Conservation (phyloP, 2,329 filamentous ascomycete species). For the Phyllosticta citrichinensis region DNA sequence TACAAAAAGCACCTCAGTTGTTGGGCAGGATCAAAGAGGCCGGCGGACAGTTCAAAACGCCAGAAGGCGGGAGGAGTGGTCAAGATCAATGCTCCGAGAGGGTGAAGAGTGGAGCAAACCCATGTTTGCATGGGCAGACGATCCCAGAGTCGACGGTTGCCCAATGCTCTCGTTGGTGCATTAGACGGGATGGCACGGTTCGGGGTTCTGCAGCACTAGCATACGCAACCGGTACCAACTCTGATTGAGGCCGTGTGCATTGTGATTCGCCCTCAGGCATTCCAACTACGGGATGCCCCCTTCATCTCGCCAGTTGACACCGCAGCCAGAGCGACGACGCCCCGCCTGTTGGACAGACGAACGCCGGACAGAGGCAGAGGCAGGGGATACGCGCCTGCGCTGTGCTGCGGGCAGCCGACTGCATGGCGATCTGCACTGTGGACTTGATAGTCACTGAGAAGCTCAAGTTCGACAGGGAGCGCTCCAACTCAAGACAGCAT, state of each 20-base stretch:
- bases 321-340: not conserved
- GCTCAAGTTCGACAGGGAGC: too few species aligned
- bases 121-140: not conserved
- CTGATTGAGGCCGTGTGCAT: not conserved
- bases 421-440: not conserved
- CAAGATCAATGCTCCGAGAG: not conserved
- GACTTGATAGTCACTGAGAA: too few species aligned
- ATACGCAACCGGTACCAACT: not conserved
- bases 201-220: not conserved
- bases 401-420: too few species aligned
- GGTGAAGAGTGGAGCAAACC: not conserved
- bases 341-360: not conserved
- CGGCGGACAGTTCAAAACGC: not conserved
- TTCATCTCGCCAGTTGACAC: not conserved
- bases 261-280: not conserved
- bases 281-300: not conserved
- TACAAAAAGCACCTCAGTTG: not conserved
- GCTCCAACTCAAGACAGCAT: too few species aligned
- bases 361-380: not conserved
- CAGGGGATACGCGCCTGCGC: not conserved
- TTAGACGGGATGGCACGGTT: not conserved
- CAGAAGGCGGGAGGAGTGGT: not conserved
- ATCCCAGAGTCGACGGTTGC: not conserved
- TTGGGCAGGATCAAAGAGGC: not conserved
- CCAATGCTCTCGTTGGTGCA: not conserved